Conservation (phyloP, 768 basidiomycete species). For the Rhodotorula graminis region DNA sequence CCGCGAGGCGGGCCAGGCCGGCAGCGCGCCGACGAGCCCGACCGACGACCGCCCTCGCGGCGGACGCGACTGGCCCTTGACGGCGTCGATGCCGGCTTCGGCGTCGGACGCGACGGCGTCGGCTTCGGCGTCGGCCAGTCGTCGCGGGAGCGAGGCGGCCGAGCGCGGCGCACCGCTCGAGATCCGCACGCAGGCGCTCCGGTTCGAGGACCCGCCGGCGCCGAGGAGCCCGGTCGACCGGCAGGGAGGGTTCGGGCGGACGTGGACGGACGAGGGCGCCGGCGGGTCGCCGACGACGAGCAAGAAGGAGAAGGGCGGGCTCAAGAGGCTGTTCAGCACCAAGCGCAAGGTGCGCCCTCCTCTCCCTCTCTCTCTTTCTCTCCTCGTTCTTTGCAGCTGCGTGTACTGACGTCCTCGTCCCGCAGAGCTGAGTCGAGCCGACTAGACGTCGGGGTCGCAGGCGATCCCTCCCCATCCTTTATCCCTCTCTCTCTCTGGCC, state of each 20-base stretch:
- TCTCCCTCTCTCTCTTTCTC: background rate
- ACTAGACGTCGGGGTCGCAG: background rate
- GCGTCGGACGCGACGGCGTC: no score
- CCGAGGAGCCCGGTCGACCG: slow-evolving; percentile 52
- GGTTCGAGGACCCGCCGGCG: slow-evolving; percentile 58
- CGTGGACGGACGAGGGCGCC: slow-evolving; percentile 60
- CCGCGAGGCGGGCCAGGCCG: slow-evolving; percentile 1
- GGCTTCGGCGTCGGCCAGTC: background rate
- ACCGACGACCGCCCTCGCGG: slow-evolving; percentile 12
- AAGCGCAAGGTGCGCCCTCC: slow-evolving; percentile 33
- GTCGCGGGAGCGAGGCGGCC: background rate
- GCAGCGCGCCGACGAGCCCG: slow-evolving; percentile 19
- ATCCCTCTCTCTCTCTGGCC: background rate
- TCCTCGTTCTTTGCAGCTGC: no score
- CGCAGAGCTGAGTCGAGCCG: background rate
- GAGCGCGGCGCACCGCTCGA: background rate
- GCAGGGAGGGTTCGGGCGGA: slow-evolving; percentile 68
- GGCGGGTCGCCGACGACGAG: slow-evolving; percentile 49
- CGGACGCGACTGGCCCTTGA: slow-evolving; percentile 7
- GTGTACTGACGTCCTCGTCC: background rate
- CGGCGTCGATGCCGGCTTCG: background rate
- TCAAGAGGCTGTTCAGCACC: slow-evolving; percentile 30
- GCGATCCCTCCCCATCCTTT: slow-evolving; percentile 1
- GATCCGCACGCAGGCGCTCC: slow-evolving; percentile 14
- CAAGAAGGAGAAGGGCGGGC: slow-evolving; percentile 16